Evolutionary conservation across 202 grass and related monocot genomes (phyloP), one percentile per base, ranked within the genome.

Genomic region (Zizania palustris): DNA sequence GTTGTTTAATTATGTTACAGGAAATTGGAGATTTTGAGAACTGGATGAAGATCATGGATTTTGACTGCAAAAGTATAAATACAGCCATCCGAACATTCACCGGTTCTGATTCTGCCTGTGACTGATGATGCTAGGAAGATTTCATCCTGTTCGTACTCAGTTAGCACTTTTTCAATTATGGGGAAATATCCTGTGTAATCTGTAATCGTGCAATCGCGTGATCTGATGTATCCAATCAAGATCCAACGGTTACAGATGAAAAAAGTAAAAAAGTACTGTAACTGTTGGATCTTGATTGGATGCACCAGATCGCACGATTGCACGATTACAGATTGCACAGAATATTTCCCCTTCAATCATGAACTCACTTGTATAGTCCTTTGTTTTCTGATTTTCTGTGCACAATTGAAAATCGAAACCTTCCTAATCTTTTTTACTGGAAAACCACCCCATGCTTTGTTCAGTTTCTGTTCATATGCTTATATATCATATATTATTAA

Each of bases 11-110:
- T 63, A 15, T 63, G 19, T 78, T 79, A 28, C 55, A 93, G 94
- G 91, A 97, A 86, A 93, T 93, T 34, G 91, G 91, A 67, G 91
- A 93, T 60, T 93, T 93, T 60, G 91, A 93, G 80, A 97, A 93
- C 56, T 90, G 91, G 91, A 92, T 90, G 88, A 93, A 97, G 84
- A 80, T 92, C 12, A 97, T 93, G 83, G 88, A 92, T 60, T 97
- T 93, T 10, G 89, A 93, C 69, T 92, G 89, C 76, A 86, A 93
- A 89, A 90, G 87, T 65, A 73, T 93, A 74, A 93, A 97, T 83
- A 88, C 93, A 66, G 88, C 81, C 67, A 91, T 97, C 66, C 72
- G 76, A 97, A 86, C 39, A 92, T 92, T 74, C 93, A 96, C 77
- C 87, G 83, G 70, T 77, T 80, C 71, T 96, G 80, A 90, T 15